These are phyloP conservation scores for Seiridium unicorne DNA, from an alignment of 2,329 filamentous ascomycete genomes.

Conservation along the genomic window DNA sequence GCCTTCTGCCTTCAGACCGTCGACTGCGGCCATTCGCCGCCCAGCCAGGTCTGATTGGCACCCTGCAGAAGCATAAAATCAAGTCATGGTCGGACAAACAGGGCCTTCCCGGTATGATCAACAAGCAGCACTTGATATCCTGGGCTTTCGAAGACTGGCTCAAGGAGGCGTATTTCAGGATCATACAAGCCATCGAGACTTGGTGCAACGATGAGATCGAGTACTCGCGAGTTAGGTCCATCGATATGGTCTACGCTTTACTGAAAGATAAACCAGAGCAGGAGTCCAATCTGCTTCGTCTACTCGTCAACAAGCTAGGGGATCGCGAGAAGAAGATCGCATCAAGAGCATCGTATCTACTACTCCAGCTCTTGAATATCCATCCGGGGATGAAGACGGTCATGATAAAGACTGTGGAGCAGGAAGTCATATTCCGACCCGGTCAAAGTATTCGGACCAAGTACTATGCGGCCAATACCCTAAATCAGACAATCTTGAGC, in stretches of 20 bases:
- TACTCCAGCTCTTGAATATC: constrained; percentile 85
- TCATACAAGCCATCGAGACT: constrained; percentile 84
- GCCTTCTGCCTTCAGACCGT: constrained; percentile 77
- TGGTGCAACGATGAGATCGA: constrained; percentile 97
- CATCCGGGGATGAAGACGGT: constrained; percentile 94
- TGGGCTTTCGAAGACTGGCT: constrained; percentile 97
- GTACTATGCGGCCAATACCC: constrained; percentile 93
- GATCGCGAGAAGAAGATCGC: constrained; percentile 95
- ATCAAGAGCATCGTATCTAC: constrained; percentile 85
- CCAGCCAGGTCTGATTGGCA: constrained; percentile 73
- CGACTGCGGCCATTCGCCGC: constrained; percentile 76
- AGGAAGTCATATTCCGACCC: constrained; percentile 82
- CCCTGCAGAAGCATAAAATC: constrained; percentile 60
- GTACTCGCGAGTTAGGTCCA: constrained; percentile 81
- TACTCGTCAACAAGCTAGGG: constrained; percentile 95
- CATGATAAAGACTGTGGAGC: constrained; percentile 81
- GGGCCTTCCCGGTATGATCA: constrained; percentile 69
- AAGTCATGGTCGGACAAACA: constrained; percentile 67
- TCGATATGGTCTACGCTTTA: constrained; percentile 89
- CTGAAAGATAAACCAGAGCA: constrained; percentile 96
- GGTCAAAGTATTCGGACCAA: constrained; percentile 85
- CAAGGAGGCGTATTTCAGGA: constrained; percentile 89
- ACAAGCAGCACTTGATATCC: constrained; percentile 74
- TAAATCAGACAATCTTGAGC: constrained; percentile 95
- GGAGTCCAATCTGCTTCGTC: constrained; percentile 85